Evolutionary conservation across 192 early-diverging fungal species (phyloP).

Genomic region (Spinellus fusiger): DNA sequence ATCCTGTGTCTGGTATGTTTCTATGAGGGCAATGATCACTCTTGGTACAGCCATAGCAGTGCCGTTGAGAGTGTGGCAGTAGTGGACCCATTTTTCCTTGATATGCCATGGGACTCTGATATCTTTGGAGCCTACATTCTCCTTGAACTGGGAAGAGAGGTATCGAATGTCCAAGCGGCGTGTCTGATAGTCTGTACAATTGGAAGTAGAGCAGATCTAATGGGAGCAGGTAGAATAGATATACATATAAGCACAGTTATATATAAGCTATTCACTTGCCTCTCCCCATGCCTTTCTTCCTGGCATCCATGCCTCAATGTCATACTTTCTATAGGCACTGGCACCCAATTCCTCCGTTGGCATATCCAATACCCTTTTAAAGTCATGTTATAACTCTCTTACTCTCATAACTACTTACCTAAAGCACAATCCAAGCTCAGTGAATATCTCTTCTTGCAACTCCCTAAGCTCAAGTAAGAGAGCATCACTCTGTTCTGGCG

Average conservation of each 20-base stretch:
- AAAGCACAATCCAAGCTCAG: conserved; percentile 75
- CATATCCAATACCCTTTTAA: conserved; percentile 77
- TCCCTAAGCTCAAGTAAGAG: conserved; percentile 67
- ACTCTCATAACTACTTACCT: conserved; percentile 36
- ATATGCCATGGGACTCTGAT: conserved; percentile 17
- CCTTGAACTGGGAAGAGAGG: conserved; percentile 16
- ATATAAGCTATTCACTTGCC: conserved; percentile 25
- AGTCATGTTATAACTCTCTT: too few relatives aligned
- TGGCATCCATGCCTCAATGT: conserved; percentile 98
- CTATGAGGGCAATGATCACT: conserved; percentile 80
- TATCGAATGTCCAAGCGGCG: conserved; percentile 76
- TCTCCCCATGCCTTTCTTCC: conserved; percentile 78
- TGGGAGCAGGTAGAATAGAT: neutral
- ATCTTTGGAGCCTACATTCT: conserved; percentile 15
- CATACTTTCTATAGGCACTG: conserved; percentile 84
- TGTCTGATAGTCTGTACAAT: conserved; percentile 93
- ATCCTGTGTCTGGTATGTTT: conserved; percentile 70
- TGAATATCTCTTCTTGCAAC: conserved; percentile 71
- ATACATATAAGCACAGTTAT: neutral
- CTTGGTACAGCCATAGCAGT: conserved; percentile 90
- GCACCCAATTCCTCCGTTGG: conserved; percentile 89
- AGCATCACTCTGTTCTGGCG: conserved; percentile 53
- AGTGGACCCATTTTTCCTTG: conserved; percentile 43
- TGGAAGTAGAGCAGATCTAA: conserved; percentile 82
- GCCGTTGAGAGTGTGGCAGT: conserved; percentile 89